Base-by-base conservation (phyloP, 192 early-diverging fungal genomes). In the Podila minutissima region DNA sequence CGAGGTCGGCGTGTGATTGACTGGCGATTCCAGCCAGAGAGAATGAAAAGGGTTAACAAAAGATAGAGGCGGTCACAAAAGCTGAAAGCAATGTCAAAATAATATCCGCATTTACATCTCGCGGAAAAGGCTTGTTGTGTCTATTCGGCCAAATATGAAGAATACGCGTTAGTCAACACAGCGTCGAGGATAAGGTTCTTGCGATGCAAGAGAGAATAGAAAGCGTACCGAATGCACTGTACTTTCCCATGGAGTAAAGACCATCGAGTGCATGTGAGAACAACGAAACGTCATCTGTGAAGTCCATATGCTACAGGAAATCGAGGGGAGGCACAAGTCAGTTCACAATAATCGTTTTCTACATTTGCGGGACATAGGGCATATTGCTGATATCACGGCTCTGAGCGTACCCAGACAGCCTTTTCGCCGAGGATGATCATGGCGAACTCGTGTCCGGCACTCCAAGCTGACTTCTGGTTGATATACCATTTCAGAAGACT, bases 211-310 rank as follows among this genome's bases (percentile, higher is more conserved):
- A 17, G 28, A 62, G 48, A 13, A 71, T 5, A 13, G 24, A 70
- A 26, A 26, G 11, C 70, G 11, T 72, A 75, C 82, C 69, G 63
- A 75, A 83, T 11, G 62, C 35, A 4, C 19, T 49, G 31, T 68
- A 83, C 20, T 75, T 63, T 37, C 82, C 82, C 82, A 75, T 83
- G 5, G 82, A 66, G 48, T 75, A 83, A 6, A 83, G 60, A 53
- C 75, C 82, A 26, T 72, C 74, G 22, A 83, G 71, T 6, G 59
- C 82, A 64, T 75, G 69, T 8, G 64, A 70, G 4, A 83, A 19
- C 17, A 83, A 64, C 6, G 62, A 62, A 11, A 32, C 65, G 15
- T 83, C 82, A 5, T 65, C 59, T 22, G 82, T 75, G 41, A 83
- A 83, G 22, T 83, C 82, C 74, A 83, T 75, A 35, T 83, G 82